Evolutionary conservation across 805 yeast species (phyloP).

Genomic region (Monosporozyma aerobia): DNA sequence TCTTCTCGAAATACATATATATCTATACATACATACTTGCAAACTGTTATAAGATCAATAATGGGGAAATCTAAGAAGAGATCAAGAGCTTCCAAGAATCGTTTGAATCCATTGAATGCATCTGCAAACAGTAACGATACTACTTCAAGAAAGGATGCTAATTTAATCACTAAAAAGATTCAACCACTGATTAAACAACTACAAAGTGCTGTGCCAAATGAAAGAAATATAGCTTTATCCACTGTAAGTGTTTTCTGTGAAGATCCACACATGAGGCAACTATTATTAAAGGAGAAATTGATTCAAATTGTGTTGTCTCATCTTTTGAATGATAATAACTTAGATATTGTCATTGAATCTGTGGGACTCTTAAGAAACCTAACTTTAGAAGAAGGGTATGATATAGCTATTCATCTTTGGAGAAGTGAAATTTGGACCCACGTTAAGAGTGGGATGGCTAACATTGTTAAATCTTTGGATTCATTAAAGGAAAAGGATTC

Average conservation of each 20-base stretch:
- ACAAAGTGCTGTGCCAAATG: constrained; percentile 54
- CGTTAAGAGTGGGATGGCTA: constrained; percentile 43
- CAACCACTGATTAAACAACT: constrained; percentile 61
- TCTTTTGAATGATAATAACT: constrained; percentile 54
- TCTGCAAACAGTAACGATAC: constrained; percentile 12
- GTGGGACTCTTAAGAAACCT: constrained; percentile 75
- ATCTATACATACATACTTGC: too few relatives aligned
- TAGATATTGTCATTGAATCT: constrained; percentile 71
- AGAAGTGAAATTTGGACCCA: constrained; percentile 67
- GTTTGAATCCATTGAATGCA: constrained; percentile 30
- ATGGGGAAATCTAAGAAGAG: constrained; percentile 76
- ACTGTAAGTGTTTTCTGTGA: constrained; percentile 66
- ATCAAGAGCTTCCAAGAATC: constrained; percentile 40
- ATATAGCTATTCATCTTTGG: constrained; percentile 65
- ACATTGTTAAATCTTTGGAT: constrained; percentile 41
- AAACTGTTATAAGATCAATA: background rate
- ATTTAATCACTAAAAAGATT: constrained; percentile 45
- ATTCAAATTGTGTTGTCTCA: constrained; percentile 55
- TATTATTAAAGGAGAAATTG: constrained; percentile 63
- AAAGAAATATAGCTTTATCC: constrained; percentile 66
- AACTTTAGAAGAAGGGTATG: constrained; percentile 81
- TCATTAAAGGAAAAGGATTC: constrained; percentile 21
- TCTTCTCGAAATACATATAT: background rate
- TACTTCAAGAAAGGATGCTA: constrained; percentile 37
- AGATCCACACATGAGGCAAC: constrained; percentile 51